phyloP scores from a whole-genome alignment of 1,284 basidiomycete genomes.

The Trametes versicolor region DNA sequence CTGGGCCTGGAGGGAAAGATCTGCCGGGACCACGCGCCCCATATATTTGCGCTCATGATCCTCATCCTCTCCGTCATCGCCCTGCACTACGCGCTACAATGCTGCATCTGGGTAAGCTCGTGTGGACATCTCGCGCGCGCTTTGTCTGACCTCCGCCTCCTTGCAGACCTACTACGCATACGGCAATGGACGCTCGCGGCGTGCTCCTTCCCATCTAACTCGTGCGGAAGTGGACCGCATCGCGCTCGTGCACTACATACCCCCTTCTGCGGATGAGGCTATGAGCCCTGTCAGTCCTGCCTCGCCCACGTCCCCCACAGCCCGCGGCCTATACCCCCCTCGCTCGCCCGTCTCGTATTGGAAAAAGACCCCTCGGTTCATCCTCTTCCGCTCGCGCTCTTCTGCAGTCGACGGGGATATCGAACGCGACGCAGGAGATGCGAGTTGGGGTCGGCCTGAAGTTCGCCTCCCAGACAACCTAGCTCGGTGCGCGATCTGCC shows the following conservation, averaged over 20 bases:
- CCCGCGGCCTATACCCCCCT: slow-evolving; percentile 57
- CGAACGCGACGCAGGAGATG: slow-evolving; percentile 37
- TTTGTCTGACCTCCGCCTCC: neutral
- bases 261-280: slow-evolving; percentile 62
- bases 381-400: slow-evolving; percentile 45
- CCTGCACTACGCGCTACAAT: neutral
- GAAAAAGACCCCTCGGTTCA: slow-evolving; percentile 54
- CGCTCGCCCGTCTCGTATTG: slow-evolving; percentile 48
- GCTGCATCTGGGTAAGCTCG: neutral
- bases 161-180: no score
- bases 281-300: slow-evolving; percentile 48
- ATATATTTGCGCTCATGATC: slow-evolving; percentile 5
- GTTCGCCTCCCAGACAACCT: slow-evolving; percentile 75
- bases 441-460: slow-evolving; percentile 59
- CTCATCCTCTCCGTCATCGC: neutral
- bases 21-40: slow-evolving; percentile 2
- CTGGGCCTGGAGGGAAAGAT: neutral
- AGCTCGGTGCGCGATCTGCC: slow-evolving; percentile 78
- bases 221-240: slow-evolving; percentile 73
- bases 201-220: slow-evolving; percentile 48
- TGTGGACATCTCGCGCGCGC: neutral
- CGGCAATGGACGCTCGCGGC: no score
- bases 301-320: slow-evolving; percentile 24
- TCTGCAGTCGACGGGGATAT: neutral
- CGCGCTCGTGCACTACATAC: slow-evolving; percentile 81